Evolutionary conservation across 2,329 filamentous ascomycete species (phyloP), one percentile per base, ranked within the genome.

Genomic region (Sphaerostilbella broomeana): DNA sequence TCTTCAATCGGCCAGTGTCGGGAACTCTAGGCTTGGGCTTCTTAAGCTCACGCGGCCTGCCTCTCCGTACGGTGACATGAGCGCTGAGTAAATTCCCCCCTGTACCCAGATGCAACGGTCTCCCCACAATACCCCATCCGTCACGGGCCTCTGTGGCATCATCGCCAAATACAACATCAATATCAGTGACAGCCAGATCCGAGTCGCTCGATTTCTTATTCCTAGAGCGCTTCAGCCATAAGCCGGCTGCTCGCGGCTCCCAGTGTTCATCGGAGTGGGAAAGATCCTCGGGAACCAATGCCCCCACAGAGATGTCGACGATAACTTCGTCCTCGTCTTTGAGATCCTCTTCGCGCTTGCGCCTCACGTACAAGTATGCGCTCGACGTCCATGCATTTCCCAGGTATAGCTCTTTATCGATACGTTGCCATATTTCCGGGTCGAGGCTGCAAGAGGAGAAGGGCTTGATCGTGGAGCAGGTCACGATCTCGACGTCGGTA

Each of bases 1-100:
- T 95, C 69, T 97, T 97, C 69, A 97, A 97, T 52, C 84, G 87
- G 20, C 90, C 92, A 57, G 92, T 87, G 46, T 94, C 87, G 29
- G 78, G 76, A 47, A 98, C 86, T 43, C 85, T 78, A 9, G 83
- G 85, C 26, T 78, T 68, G 1, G 85, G 84, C 58, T 82, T 88
- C 53, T 79, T 74, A 24, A 72, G 61, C 48, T 81, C 76, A 16
- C 69, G 66, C 16, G 77, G 76, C 36, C 72, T 68, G 2, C 92
- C 90, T 51, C 85, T 77, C 35, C 86, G 78, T 35, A 95, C 72
- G 18, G 79, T 94, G 40, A 98, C 61, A 44, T 89, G 81, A 16
- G 86, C 79, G 47, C 83, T 79, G 17, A 81, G 79, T 8, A 75
- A 65, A 25, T 79, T 72, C 21, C 73, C 67, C 19, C 72, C 68